Conservation (phyloP, 331 rosid genomes). For the Saraca asoca region DNA sequence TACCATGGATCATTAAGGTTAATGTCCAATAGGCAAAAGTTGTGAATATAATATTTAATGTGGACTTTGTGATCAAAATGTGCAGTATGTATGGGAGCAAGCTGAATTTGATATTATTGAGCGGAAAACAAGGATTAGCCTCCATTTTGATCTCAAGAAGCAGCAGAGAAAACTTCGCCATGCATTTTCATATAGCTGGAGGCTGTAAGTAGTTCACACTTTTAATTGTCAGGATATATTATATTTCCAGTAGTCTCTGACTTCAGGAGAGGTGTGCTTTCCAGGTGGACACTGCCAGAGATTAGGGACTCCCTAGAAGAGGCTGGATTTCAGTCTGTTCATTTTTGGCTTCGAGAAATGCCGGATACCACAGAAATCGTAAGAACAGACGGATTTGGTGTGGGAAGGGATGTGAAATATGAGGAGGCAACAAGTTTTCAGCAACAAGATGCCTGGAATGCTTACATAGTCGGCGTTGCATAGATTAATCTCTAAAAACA, state of each 20-base stretch:
- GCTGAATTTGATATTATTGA: conserved; percentile 82
- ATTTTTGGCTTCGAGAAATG: conserved; percentile 83
- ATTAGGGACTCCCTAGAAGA: conserved; percentile 86
- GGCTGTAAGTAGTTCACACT: conserved; percentile 58
- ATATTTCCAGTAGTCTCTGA: conserved; percentile 31
- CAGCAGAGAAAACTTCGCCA: conserved; percentile 73
- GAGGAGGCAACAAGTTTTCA: conserved; percentile 73
- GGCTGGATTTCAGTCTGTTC: conserved; percentile 78
- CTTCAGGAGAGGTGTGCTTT: conserved; percentile 24
- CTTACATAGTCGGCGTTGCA: conserved; percentile 77
- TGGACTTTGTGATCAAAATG: conserved; percentile 31
- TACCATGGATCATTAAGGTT: conserved; percentile 11
- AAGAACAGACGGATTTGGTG: conserved; percentile 70
- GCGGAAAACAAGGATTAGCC: conserved; percentile 86
- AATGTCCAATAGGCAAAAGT: not conserved
- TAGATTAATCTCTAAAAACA: conserved; percentile 37
- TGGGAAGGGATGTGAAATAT: conserved; percentile 65
- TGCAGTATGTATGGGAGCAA: conserved; percentile 96
- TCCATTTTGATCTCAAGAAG: conserved; percentile 77
- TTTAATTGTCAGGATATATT: not conserved
- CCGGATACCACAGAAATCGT: conserved; percentile 58
- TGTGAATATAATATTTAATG: conserved; percentile 22
- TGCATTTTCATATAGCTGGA: conserved; percentile 94
- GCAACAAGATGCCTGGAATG: conserved; percentile 90
- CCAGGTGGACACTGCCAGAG: conserved; percentile 95